Evolutionary conservation across 345 rosid species (phyloP), one percentile per base, ranked within the genome.

Genomic region (Bruguiera gymnorhiza): DNA sequence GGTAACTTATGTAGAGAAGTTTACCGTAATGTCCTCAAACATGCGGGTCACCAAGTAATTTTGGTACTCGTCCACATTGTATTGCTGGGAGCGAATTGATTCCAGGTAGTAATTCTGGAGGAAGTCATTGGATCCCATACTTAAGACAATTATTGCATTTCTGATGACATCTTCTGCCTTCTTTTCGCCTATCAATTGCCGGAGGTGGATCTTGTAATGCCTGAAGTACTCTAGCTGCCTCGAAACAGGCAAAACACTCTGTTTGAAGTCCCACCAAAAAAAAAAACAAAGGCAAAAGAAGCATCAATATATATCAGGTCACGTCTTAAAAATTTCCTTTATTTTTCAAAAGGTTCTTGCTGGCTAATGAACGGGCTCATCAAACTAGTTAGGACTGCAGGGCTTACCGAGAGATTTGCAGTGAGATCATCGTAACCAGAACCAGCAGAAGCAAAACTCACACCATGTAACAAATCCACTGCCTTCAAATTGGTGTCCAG

Each of bases 361-460:
- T 43, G 3, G 5, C 50, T 15, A 43, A 43, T 13, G 15, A 13
- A 43, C 3, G 50, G 2, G 19, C 50, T 43, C 3, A 3, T 15
- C 19, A 43, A 15, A 2, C 29, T 27, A 27, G 29, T 11, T 24
- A 6, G 60, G 60, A 56, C 31, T 8, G 10, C 16, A 24, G 69
- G 62, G 32, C 86, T 82, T 80, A 93, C 98, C 0, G 92, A 87
- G 50, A 90, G 65, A 64, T 93, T 90, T 51, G 98, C 97, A 15
- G 98, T 93, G 60, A 88, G 81, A 56, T 87, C 93, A 48, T 93
- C 96, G 32, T 90, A 93, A 27, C 98, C 98, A 23, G 98, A 89
- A 79, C 81, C 98, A 23, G 98, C 94, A 13, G 98, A 93, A 55
- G 96, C 97, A 73, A 93, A 90, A 73, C 98, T 93, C 63, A 87